Base-by-base conservation (phyloP, 257 asterid species). In the Solanum arcanum region DNA sequence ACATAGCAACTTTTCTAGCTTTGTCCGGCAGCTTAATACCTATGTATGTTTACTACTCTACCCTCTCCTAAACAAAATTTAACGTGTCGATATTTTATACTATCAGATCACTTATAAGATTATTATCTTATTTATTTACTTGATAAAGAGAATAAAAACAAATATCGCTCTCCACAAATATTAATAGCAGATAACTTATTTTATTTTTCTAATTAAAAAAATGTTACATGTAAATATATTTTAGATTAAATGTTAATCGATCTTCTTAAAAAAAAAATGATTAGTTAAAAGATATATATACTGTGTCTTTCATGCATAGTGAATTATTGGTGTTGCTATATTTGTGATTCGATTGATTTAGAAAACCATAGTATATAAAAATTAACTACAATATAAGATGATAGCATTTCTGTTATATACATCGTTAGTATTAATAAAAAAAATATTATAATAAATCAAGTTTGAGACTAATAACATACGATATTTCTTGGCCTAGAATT, bases 1-100 rank as follows among this genome's bases (percentile, higher is more conserved):
- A 83, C 99, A 96, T 92, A 88, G 96, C 95, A 96, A 96, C 91
- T 96, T 96, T 94, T 96, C 99, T 87, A 96, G 99, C 98, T 96
- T 96, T 83, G 97, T 96, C 85, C 88, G 99, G 90, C 99, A 96
- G 90, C 99, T 96, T 84, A 96, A 96, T 86, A 95, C 99, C 75
- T 96, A 95, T 39, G 98, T 96, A 93, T 70, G 96, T 88, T 78
- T 31, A 70, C 77, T 31, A 70, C 31, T 4, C 41, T 5, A 0
- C 42, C 42, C 77, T 20, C 13, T 14, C 21, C 21, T 3, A 3
- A 27, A 27, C 6, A 64, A 66, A 27, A 12, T 64, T 64, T 23
- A n/a, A 12, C 3, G 1, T 14, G 12, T 69, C 5, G 10, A 6
- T 59, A 41, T 29, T 81, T 64, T 37, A 52, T 6, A 25, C 2